Base-by-base conservation (phyloP, 495 filamentous ascomycete species). In the Xylaria telfairii region DNA sequence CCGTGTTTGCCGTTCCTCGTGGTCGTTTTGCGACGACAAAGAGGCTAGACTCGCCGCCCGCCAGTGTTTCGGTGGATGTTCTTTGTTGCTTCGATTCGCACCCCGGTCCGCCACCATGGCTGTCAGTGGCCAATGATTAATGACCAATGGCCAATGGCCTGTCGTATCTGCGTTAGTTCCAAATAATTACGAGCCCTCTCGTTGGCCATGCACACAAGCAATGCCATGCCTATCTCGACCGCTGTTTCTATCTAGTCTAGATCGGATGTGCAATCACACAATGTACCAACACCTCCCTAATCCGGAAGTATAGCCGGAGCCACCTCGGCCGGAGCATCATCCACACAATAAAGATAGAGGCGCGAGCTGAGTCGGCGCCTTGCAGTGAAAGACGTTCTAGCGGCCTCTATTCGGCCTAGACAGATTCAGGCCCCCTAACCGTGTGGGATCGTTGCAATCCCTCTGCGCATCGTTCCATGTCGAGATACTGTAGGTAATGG, bases 401-500 rank as follows among this genome's bases (percentile, higher is more conserved):
- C 44, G 59, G 57, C 46, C 46, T 61, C 46, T 30, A 28, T 42
- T 28, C 67, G 67, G 57, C 67, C 46, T 69, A 69, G 57, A 34
- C 42, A n/a, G 57, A 34, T 17, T 54, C 67, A 47, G 67, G 44
- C 24, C 46, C 46, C 42, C 54, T 51, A 42, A 15, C 32, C 59
- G 44, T 59, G 67, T 63, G 67, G 67, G 57, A 63, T 62, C 30
- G 67, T 63, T 69, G 59, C 67, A 62, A 26, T 39, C 24, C 56
- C 56, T 32, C 21, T n/a, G 30, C n/a, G 30, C 49, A 62, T 66
- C 64, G 64, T 66, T 37, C 64, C 64, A 66, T 42, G 64, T n/a
- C 42, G 30, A 69, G 67, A 69, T 69, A 69, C 62, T 56, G 57
- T 28, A 69, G 67, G 62, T 69, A 69, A 69, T 56, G 57, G 64